Evolutionary conservation across 768 basidiomycete genomes (phyloP), one percentile per base, ranked within the genome.

Genomic region (Astraeus odoratus): DNA sequence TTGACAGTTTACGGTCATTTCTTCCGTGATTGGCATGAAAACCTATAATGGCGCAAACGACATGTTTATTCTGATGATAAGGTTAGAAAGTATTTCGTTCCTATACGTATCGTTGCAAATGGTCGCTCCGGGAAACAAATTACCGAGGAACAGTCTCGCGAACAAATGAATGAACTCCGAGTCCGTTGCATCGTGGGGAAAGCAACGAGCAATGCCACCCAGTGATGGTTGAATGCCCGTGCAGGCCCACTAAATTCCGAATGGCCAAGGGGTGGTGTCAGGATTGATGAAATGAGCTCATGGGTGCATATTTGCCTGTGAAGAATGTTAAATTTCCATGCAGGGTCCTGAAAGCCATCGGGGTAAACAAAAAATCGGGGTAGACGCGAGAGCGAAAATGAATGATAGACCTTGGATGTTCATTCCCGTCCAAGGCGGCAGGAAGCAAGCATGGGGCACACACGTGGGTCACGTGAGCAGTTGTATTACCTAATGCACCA

Each of bases 401-500:
- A 39, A n/a, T 39, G 12, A 8, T 20, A 38, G 20, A 26, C 39
- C 9, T 13, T 20, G 24, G n/a, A 8, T 41, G 5, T 41, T 41
- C 39, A 41, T 41, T 41, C 39, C 39, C 39, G 39, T 26, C 25
- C 16, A 18, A 8, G 27, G 30, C n/a, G 12, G 30, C 12, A 5
- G 8, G 24, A 5, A 40, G 39, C 15, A 18, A 40, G 29, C 39
- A 40, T n/a, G 16, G 10, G 20, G 22, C 13, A 13, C 15, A 16
- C 18, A 4, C 16, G 39, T n/a, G 29, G 26, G 27, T 41, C 39
- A 41, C 39, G 39, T 41, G 27, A 30, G 9, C 7, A 2, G 9
- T 26, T 8, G 13, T 27, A 35, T 36, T 19, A 29, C 52, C 57
- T 59, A 54, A 44, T 49, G 51, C 49, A 26, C 55, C 48, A 1